Conservation (phyloP, 306 rosid genomes). For the Leucaena leucocephala region DNA sequence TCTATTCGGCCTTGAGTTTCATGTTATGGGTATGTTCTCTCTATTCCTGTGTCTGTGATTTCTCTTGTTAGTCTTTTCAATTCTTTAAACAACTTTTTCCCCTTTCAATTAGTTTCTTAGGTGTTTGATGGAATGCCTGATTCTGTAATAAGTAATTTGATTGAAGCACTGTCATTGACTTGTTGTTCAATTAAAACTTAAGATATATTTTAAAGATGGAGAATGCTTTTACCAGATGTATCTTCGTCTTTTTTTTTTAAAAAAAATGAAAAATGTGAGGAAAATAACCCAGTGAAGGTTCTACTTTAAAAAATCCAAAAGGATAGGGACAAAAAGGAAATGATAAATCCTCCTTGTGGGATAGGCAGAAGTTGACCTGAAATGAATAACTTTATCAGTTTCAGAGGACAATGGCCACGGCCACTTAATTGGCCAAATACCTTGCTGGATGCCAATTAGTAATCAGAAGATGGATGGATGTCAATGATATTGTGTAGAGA, state of each 20-base stretch:
- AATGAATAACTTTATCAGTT: constrained; percentile 42
- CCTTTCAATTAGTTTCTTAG: not conserved
- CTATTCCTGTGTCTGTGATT: constrained; percentile 14
- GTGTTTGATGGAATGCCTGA: constrained; percentile 32
- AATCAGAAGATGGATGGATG: constrained; percentile 18
- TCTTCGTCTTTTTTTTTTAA: rapidly evolving
- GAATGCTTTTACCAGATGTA: constrained; percentile 39
- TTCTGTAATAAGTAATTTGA: constrained; percentile 32
- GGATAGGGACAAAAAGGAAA: constrained; percentile 66
- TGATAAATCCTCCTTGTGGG: constrained; percentile 39
- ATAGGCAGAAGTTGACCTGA: constrained; percentile 26
- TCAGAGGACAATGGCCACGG: constrained; percentile 33
- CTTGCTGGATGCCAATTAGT: constrained; percentile 31
- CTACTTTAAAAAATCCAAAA: constrained; percentile 53
- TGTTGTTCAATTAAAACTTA: constrained; percentile 40
- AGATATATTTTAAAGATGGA: constrained; percentile 47
- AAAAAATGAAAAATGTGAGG: constrained; percentile 17
- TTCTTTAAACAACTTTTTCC: constrained; percentile 8
- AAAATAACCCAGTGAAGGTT: constrained; percentile 43
- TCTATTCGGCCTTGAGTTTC: not conserved
- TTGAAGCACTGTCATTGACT: constrained; percentile 41
- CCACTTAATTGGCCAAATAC: constrained; percentile 37
- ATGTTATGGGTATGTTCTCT: constrained; percentile 42
- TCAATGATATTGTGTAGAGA: constrained; percentile 24
- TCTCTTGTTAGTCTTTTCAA: constrained; percentile 9